These are phyloP conservation scores for Clavulina sp. DNA, from an alignment of 768 basidiomycete species.

Conservation along the genomic window DNA sequence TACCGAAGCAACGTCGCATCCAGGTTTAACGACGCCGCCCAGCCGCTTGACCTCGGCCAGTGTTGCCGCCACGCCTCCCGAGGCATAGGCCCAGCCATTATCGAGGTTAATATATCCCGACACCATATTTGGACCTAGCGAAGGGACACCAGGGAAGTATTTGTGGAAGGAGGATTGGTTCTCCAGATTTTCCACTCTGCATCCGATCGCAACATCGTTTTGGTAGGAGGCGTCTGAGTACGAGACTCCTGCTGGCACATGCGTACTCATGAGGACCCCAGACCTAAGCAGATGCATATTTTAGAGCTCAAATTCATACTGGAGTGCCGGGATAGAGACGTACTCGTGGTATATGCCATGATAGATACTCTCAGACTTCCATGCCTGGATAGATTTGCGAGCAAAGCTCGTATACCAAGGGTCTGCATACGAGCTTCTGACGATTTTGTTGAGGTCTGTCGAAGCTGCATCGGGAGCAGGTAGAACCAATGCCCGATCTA, in stretches of 20 bases:
- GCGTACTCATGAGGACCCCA: conserved; percentile 42
- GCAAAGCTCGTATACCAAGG: conserved; percentile 51
- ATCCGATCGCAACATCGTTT: conserved; percentile 47
- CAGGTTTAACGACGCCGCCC: conserved; percentile 41
- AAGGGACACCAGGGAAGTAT: conserved; percentile 30
- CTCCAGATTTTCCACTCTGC: conserved; percentile 27
- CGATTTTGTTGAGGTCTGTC: conserved; percentile 31
- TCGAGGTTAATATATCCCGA: conserved; percentile 55
- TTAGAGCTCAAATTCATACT: no score
- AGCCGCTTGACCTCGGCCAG: conserved; percentile 36
- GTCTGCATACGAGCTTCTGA: conserved; percentile 50
- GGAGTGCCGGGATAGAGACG: no score
- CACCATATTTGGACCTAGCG: conserved; percentile 12
- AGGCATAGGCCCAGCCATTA: conserved; percentile 74
- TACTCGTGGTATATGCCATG: not conserved
- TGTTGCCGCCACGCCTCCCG: conserved; percentile 40
- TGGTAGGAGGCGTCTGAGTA: conserved; percentile 38
- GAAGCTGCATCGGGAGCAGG: conserved; percentile 75
- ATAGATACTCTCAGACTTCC: conserved; percentile 31
- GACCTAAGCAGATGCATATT: conserved; percentile 28
- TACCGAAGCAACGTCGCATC: conserved; percentile 39
- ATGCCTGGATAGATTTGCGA: conserved; percentile 54
- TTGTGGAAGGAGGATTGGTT: conserved; percentile 26
- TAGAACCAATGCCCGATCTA: conserved; percentile 49
- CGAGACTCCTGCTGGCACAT: conserved; percentile 16